Conservation (phyloP, 805 yeast genomes). For the Starmerella bombicola region DNA sequence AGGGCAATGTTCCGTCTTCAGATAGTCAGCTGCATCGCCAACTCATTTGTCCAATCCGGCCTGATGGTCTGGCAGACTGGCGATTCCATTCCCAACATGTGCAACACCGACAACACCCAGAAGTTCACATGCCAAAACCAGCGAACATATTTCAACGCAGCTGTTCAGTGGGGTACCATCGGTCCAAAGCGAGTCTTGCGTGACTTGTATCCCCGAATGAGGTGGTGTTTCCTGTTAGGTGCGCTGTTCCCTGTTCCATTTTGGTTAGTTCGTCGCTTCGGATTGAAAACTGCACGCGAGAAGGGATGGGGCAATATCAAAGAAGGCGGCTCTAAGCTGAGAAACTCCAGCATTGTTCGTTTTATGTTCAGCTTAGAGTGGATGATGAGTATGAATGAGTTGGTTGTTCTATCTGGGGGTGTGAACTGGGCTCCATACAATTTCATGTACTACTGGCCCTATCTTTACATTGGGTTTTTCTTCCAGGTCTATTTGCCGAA, state of each 20-base stretch:
- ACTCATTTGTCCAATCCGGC: conserved; percentile 26
- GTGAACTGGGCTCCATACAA: conserved; percentile 30
- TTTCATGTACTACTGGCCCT: conserved; percentile 20
- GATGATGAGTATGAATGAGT: conserved; percentile 33
- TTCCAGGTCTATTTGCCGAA: conserved; percentile 39
- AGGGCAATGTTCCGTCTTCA: conserved; percentile 44
- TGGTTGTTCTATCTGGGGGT: conserved; percentile 35
- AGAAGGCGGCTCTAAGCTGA: conserved; percentile 11
- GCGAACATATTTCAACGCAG: conserved; percentile 38
- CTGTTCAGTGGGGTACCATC: conserved; percentile 34
- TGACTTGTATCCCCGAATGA: conserved; percentile 22
- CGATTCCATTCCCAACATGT: conserved; percentile 28
- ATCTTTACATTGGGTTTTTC: conserved; percentile 27
- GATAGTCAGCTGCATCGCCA: conserved; percentile 25
- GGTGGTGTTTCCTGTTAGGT: conserved; percentile 39
- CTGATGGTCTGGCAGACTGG: conserved; percentile 30
- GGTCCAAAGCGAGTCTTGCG: conserved; percentile 31
- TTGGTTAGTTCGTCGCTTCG: conserved; percentile 48
- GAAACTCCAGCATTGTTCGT: conserved; percentile 11
- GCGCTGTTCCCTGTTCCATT: conserved; percentile 47
- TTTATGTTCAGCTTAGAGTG: conserved; percentile 22
- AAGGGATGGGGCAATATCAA: conserved; percentile 6
- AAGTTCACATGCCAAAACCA: conserved; percentile 36
- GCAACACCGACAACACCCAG: conserved; percentile 22
- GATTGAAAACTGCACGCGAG: conserved; percentile 20